Conservation (phyloP, 805 yeast species). For the Candida yuanshanica region DNA sequence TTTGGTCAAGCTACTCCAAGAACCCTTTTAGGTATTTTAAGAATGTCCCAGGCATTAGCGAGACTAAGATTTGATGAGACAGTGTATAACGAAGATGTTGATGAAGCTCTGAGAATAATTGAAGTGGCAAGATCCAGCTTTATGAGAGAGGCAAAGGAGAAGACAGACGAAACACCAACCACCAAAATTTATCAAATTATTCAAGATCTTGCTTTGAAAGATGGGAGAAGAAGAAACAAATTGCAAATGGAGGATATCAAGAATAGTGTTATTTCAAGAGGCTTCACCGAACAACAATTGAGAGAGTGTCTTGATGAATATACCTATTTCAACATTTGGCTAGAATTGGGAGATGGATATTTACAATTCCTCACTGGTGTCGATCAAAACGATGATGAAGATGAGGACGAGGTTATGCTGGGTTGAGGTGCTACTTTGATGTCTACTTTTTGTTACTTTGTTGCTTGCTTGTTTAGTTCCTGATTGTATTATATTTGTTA, state of each 20-base stretch:
- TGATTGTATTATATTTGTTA: too few species aligned
- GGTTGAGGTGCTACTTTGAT: too few species aligned
- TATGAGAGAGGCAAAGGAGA: slow-evolving; percentile 42
- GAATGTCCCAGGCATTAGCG: slow-evolving; percentile 94
- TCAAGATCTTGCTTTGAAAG: slow-evolving; percentile 46
- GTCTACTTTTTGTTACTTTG: too few species aligned
- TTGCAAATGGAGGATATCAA: slow-evolving; percentile 44
- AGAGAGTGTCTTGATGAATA: slow-evolving; percentile 73
- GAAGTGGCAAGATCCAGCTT: slow-evolving; percentile 86
- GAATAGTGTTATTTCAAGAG: slow-evolving; percentile 67
- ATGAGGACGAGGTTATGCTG: slow-evolving; percentile 8
- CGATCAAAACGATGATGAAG: slow-evolving; percentile 19
- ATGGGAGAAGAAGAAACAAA: slow-evolving; percentile 26
- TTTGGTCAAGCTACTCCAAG: slow-evolving; percentile 95
- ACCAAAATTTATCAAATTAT: slow-evolving; percentile 71
- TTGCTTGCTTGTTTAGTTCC: too few species aligned
- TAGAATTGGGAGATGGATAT: slow-evolving; percentile 59
- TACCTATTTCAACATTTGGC: slow-evolving; percentile 68
- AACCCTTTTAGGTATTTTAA: slow-evolving; percentile 82
- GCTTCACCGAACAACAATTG: slow-evolving; percentile 77
- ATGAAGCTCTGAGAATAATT: slow-evolving; percentile 85
- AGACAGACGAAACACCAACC: slow-evolving; percentile 57
- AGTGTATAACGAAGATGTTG: slow-evolving; percentile 79
- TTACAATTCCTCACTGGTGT: slow-evolving; percentile 48
- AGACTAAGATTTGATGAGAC: slow-evolving; percentile 72